These are phyloP conservation scores for Gracilaria vermiculophylla DNA, from an alignment of 23 red algal species.

Conservation along the genomic window DNA sequence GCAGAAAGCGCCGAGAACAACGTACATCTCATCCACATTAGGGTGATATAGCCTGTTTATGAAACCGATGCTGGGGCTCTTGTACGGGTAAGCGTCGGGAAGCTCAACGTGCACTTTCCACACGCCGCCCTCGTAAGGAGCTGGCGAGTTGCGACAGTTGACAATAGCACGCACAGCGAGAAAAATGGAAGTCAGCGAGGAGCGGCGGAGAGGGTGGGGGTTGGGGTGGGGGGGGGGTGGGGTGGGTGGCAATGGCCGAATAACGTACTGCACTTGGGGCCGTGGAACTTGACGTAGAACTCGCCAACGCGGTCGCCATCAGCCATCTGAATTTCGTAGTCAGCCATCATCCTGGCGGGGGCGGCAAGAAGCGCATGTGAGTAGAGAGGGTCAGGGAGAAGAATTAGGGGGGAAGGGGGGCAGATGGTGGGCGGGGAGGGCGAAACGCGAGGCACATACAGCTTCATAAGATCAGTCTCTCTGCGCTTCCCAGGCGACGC, in stretches of 20 bases:
- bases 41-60: slow-evolving; percentile 98
- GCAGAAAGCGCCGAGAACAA: not conserved
- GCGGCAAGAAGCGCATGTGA: not conserved
- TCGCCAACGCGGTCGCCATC: slow-evolving; percentile 91
- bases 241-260: not conserved
- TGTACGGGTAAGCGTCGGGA: slow-evolving; percentile 99
- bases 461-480: slow-evolving; percentile 99
- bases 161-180: not conserved
- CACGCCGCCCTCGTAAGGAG: slow-evolving; percentile 97
- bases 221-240: not conserved
- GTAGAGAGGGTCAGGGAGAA: too few species aligned
- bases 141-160: not conserved
- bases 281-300: slow-evolving; percentile 98
- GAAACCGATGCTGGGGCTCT: slow-evolving; percentile 96
- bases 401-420: too few species aligned
- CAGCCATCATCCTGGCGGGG: slow-evolving; percentile 89
- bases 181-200: not conserved
- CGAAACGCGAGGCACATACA: slow-evolving; percentile 75
- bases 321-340: slow-evolving; percentile 96
- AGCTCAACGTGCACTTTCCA: slow-evolving; percentile 99
- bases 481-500: slow-evolving; percentile 90
- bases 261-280: slow-evolving; percentile 81
- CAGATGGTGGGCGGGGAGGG: too few species aligned
- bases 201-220: not conserved
- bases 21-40: slow-evolving; percentile 98